These are phyloP conservation scores for Gossypium raimondii DNA, from an alignment of 345 rosid genomes.

Conservation along the genomic window DNA sequence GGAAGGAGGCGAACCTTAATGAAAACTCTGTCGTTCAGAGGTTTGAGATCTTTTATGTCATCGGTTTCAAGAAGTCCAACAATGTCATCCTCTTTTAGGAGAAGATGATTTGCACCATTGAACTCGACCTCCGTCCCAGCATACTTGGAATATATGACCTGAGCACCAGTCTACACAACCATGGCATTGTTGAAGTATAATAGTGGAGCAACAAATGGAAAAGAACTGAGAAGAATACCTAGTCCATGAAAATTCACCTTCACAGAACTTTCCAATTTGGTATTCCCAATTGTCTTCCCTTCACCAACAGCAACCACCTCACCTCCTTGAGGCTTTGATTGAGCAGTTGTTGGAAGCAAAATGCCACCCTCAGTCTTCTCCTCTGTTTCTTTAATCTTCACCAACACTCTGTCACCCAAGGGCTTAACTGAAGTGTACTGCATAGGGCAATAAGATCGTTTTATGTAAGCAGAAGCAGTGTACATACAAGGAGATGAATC, in stretches of 20 bases:
- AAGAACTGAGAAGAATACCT: background rate
- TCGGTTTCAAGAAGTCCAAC: conserved; percentile 93
- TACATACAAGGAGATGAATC: background rate
- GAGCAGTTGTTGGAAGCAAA: conserved; percentile 78
- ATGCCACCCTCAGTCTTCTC: conserved; percentile 86
- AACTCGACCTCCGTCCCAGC: conserved; percentile 90
- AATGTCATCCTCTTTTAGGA: conserved; percentile 88
- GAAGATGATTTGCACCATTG: conserved; percentile 72
- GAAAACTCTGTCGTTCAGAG: conserved; percentile 81
- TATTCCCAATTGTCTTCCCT: conserved; percentile 67
- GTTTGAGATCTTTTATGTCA: conserved; percentile 87
- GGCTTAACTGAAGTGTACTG: conserved; percentile 85
- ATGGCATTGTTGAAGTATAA: background rate
- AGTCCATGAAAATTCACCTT: conserved; percentile 33
- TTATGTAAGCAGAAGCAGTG: background rate
- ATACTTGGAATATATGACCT: conserved; percentile 78
- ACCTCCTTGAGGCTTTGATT: conserved; percentile 83
- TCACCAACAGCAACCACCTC: conserved; percentile 93
- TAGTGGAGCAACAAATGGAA: background rate
- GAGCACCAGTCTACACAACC: conserved; percentile 59
- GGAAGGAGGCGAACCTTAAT: conserved; percentile 52
- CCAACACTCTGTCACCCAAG: conserved; percentile 78
- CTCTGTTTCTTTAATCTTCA: conserved; percentile 75
- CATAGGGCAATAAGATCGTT: conserved; percentile 1
- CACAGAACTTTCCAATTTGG: conserved; percentile 46